A percentile compares a stretch with the other conserved stretches of the same genome.
phyloP scores from a whole-genome alignment of 2,329 filamentous ascomycete genomes.

The Zymoseptoria ardabiliae region DNA sequence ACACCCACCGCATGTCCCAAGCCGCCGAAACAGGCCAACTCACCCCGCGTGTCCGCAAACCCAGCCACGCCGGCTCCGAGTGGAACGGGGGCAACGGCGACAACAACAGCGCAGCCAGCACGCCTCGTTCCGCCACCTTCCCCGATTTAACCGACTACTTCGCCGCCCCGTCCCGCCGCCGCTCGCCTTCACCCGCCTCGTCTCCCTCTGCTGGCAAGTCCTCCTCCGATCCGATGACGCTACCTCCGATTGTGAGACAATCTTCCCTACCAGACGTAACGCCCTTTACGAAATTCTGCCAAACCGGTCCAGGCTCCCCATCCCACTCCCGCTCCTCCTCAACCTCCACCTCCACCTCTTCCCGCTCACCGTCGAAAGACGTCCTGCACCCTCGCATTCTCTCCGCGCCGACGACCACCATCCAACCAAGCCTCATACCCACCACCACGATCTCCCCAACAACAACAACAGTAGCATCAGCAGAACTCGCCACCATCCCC shows the following conservation, averaged over 20 bases:
- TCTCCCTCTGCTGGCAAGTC: slow-evolving; percentile 17
- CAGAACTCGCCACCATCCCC: not conserved
- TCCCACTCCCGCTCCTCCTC: not conserved
- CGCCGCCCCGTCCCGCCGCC: not conserved
- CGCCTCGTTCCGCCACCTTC: not conserved
- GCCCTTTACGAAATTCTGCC: slow-evolving; percentile 26
- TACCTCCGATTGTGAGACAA: slow-evolving; percentile 22
- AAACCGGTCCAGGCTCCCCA: slow-evolving; percentile 19
- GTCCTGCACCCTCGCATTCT: not conserved
- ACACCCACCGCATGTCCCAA: slow-evolving; percentile 43
- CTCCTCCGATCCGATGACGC: not conserved
- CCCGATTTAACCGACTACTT: not conserved
- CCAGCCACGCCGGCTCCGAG: slow-evolving; percentile 8
- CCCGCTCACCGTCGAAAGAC: not conserved
- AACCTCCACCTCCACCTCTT: not conserved
- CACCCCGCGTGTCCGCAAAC: slow-evolving; percentile 20
- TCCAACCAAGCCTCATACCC: not conserved
- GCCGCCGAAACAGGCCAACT: slow-evolving; percentile 46
- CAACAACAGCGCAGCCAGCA: not conserved
- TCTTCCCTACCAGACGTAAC: slow-evolving; percentile 28
- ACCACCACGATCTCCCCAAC: not conserved
- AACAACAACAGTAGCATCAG: no score
- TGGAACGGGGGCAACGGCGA: not conserved
- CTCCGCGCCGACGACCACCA: not conserved
- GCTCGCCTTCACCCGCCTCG: not conserved